Conservation (phyloP, 768 basidiomycete species). For the Phlegmacium glaucopus region DNA sequence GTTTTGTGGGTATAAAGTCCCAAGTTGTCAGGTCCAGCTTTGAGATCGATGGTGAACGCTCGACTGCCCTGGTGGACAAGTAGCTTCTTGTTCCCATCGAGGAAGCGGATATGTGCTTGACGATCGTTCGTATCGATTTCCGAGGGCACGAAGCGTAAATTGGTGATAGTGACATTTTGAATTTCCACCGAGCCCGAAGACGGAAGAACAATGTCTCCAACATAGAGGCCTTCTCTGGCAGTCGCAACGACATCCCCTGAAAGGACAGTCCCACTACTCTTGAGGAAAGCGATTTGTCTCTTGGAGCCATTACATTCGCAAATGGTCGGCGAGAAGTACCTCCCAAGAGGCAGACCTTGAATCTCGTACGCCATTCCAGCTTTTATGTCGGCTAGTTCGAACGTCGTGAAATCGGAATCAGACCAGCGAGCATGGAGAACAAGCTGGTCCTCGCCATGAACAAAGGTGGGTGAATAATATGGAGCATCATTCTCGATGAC, state of each 20-base stretch:
- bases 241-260: slow-evolving; percentile 68
- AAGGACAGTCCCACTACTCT: slow-evolving; percentile 54
- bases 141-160: slow-evolving; percentile 48
- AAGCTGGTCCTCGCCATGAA: slow-evolving; percentile 45
- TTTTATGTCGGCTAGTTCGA: slow-evolving; percentile 59
- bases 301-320: slow-evolving; percentile 39
- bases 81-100: slow-evolving; percentile 49
- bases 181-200: slow-evolving; percentile 16
- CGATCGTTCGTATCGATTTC: slow-evolving; percentile 43
- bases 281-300: slow-evolving; percentile 60
- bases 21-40: slow-evolving; percentile 36
- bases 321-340: slow-evolving; percentile 60
- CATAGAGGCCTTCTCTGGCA: slow-evolving; percentile 57
- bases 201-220: slow-evolving; percentile 57
- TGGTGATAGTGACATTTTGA: slow-evolving; percentile 37
- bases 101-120: slow-evolving; percentile 48
- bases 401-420: slow-evolving; percentile 53
- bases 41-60: slow-evolving; percentile 32
- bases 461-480: slow-evolving; percentile 70
- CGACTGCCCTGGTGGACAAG: slow-evolving; percentile 49
- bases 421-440: slow-evolving; percentile 72
- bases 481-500: slow-evolving; percentile 42
- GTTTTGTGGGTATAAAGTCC: slow-evolving; percentile 47
- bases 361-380: slow-evolving; percentile 45
- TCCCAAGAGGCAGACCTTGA: slow-evolving; percentile 56